phyloP scores from a whole-genome alignment of 148 eudicot genomes.

The Chenopodium formosanum region DNA sequence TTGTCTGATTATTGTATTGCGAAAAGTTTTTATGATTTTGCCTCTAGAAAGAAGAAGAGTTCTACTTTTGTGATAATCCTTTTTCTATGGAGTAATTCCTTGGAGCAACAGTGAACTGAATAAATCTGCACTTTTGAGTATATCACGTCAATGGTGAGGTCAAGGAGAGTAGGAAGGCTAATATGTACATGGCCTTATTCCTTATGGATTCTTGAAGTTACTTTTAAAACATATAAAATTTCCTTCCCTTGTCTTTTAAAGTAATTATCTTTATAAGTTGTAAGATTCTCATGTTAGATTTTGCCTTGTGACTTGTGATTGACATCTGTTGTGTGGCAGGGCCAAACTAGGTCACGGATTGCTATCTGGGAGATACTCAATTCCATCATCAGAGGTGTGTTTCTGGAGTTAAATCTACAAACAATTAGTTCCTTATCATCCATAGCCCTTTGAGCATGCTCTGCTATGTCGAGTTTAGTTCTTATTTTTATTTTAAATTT shows the following conservation, averaged over 20 bases:
- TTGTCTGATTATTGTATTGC: background rate
- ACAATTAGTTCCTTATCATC: background rate
- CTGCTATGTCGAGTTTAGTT: background rate
- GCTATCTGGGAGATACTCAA: slow-evolving; percentile 90
- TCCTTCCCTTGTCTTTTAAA: background rate
- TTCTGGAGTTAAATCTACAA: background rate
- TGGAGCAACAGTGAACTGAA: no score
- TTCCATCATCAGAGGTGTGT: slow-evolving; percentile 68
- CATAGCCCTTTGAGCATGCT: background rate
- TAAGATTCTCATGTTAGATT: slow-evolving; percentile 1
- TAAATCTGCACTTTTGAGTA: no score
- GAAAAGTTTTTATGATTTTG: no score
- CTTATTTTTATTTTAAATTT: background rate
- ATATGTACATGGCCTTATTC: no score
- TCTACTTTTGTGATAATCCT: no score
- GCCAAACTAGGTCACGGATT: slow-evolving; percentile 83
- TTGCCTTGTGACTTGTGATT: slow-evolving; percentile 1
- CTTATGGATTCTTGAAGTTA: background rate
- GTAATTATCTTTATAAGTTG: background rate
- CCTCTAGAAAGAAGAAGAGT: background rate
- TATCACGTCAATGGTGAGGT: no score
- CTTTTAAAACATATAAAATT: background rate
- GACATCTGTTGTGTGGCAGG: slow-evolving; percentile 38
- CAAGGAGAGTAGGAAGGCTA: no score
- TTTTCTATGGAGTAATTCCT: no score